Evolutionary conservation across 129 eudicot genomes (phyloP).

Genomic region (Arctium minus): DNA sequence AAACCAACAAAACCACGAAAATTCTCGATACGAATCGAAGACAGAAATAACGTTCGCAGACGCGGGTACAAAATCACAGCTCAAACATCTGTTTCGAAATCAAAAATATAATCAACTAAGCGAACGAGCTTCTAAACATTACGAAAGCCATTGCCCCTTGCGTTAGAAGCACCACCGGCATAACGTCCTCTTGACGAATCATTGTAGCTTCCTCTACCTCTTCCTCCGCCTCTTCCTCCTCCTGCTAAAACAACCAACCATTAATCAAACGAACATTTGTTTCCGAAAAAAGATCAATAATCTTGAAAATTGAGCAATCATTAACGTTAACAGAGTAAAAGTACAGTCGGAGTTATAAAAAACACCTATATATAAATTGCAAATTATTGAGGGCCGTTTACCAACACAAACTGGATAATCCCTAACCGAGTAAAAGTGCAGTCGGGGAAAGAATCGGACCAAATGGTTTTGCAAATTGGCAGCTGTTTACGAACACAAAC

Average conservation of each 20-base stretch:
- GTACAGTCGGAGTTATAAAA: no score
- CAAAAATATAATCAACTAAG: conserved; percentile 11
- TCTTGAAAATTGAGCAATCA: neutral
- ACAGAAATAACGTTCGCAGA: conserved; percentile 20
- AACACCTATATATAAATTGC: no score
- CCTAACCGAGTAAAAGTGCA: neutral
- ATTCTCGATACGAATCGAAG: conserved; percentile 19
- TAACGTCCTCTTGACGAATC: conserved; percentile 51
- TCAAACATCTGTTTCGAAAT: conserved; percentile 16
- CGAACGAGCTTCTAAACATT: neutral
- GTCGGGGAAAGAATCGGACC: neutral
- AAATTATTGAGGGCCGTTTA: neutral
- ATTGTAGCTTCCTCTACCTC: conserved; percentile 62
- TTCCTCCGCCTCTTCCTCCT: conserved; percentile 64
- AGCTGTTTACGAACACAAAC: no score
- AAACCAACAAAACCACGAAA: neutral
- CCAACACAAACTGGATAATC: no score
- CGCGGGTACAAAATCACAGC: conserved; percentile 7
- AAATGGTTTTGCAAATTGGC: neutral
- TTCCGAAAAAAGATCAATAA: no score
- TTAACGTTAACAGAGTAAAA: neutral
- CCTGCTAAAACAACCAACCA: conserved; percentile 41
- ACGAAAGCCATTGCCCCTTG: conserved; percentile 51
- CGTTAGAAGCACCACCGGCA: conserved; percentile 33
- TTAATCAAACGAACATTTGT: neutral